Evolutionary conservation across 2,329 filamentous ascomycete genomes (phyloP).

Genomic region (Paecilomyces sp.): DNA sequence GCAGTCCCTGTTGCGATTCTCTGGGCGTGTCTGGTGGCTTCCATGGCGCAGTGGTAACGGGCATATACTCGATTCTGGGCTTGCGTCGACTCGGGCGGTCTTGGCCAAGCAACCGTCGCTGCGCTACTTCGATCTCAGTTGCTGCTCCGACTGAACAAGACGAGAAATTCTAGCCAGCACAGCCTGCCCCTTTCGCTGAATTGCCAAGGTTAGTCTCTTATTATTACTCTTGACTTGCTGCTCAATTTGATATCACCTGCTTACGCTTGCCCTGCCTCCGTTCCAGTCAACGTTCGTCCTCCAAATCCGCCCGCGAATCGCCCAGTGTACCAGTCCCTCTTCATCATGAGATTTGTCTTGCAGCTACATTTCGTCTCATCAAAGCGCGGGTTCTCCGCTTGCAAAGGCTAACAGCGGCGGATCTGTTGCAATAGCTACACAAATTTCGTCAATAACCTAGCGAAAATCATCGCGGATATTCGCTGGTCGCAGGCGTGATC

Average conservation of each 20-base stretch:
- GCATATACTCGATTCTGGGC: neutral
- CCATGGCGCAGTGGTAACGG: neutral
- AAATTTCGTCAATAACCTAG: neutral
- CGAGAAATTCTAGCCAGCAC: neutral
- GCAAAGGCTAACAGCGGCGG: constrained; percentile 4
- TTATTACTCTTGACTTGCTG: neutral
- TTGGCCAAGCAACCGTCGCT: neutral
- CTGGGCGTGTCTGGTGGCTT: neutral
- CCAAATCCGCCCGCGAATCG: neutral
- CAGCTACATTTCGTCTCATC: neutral
- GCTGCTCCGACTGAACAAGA: neutral
- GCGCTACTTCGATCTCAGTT: neutral
- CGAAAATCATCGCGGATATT: neutral
- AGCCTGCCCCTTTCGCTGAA: neutral
- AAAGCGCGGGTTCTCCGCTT: constrained; percentile 4
- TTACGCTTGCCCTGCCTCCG: neutral
- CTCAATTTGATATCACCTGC: neutral
- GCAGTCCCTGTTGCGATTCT: neutral
- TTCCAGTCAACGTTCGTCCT: neutral
- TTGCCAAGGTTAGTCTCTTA: neutral
- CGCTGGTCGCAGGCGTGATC: neutral
- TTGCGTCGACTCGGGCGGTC: neutral
- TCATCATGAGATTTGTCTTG: constrained; percentile 6
- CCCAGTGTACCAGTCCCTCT: neutral
- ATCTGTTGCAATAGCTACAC: neutral